phyloP scores from a whole-genome alignment of 2,329 filamentous ascomycete genomes.

The Verticillium nubilum region DNA sequence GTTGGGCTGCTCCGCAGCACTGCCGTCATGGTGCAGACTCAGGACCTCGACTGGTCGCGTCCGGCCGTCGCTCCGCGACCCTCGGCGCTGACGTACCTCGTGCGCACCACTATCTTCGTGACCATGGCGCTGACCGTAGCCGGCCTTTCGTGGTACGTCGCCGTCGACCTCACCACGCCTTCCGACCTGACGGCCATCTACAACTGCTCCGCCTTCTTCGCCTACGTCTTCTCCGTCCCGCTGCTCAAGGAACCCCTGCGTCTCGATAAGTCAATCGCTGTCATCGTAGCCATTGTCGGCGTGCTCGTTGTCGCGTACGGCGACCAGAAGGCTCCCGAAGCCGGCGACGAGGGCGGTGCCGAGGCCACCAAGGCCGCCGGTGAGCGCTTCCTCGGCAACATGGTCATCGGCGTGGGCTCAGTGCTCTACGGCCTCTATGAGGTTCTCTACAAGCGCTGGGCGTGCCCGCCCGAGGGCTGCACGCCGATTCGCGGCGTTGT shows the following conservation, averaged over 20 bases:
- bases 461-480: slow-evolving; percentile 87
- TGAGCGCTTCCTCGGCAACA: slow-evolving; percentile 74
- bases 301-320: slow-evolving; percentile 96
- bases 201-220: slow-evolving; percentile 98
- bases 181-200: slow-evolving; percentile 96
- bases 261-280: slow-evolving; percentile 79
- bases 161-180: slow-evolving; percentile 87
- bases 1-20: slow-evolving; percentile 45
- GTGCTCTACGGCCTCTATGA: slow-evolving; percentile 96
- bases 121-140: slow-evolving; percentile 85
- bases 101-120: slow-evolving; percentile 73
- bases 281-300: slow-evolving; percentile 79
- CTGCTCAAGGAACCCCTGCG: slow-evolving; percentile 80
- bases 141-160: slow-evolving; percentile 91
- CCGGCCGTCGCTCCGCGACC: slow-evolving; percentile 24
- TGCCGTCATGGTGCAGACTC: slow-evolving; percentile 78
- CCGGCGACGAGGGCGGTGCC: slow-evolving; percentile 13
- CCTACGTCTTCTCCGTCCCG: slow-evolving; percentile 93
- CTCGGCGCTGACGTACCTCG: slow-evolving; percentile 60
- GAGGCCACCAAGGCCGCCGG: slow-evolving; percentile 34
- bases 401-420: slow-evolving; percentile 86
- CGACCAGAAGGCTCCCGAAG: slow-evolving; percentile 50
- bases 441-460: slow-evolving; percentile 88
- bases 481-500: slow-evolving; percentile 85
- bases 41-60: slow-evolving; percentile 61